Evolutionary conservation across 2,329 filamentous ascomycete species (phyloP).

Genomic region (Ophiocordyceps australis): DNA sequence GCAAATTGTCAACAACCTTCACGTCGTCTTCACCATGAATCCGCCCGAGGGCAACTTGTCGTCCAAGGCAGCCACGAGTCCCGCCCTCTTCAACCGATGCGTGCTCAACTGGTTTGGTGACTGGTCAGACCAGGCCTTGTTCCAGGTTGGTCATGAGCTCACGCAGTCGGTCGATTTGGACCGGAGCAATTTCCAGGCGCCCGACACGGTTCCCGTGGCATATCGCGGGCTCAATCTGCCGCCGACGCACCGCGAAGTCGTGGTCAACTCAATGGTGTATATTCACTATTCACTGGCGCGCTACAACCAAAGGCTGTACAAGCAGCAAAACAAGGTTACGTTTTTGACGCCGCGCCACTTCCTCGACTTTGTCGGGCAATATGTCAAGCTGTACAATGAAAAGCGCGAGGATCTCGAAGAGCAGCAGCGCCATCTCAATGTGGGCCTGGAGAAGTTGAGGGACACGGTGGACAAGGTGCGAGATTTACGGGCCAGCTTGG

Average conservation of each 20-base stretch:
- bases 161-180: constrained; percentile 95
- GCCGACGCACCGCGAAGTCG: constrained; percentile 74
- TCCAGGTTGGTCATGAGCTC: constrained; percentile 90
- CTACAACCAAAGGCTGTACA: constrained; percentile 75
- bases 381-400: constrained; percentile 92
- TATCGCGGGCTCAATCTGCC: constrained; percentile 75
- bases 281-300: constrained; percentile 87
- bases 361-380: constrained; percentile 94
- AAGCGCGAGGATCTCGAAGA: constrained; percentile 98
- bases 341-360: constrained; percentile 95
- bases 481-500: constrained; percentile 75
- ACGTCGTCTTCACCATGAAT: constrained; percentile 99
- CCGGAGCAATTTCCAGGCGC: constrained; percentile 65
- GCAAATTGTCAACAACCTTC: constrained; percentile 96
- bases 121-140: constrained; percentile 97
- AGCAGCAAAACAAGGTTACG: constrained; percentile 82
- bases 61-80: constrained; percentile 93
- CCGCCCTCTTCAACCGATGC: constrained; percentile 96
- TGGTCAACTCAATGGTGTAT: constrained; percentile 98
- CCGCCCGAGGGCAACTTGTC: constrained; percentile 88
- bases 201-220: constrained; percentile 82
- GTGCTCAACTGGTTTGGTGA: constrained; percentile 99
- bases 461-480: constrained; percentile 96
- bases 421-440: constrained; percentile 94
- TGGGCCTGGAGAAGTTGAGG: constrained; percentile 89